A percentile compares a stretch with the other conserved stretches of the same genome.
These are phyloP conservation scores for Flaveria linearis DNA, from an alignment of 129 eudicot species.

Conservation along the genomic window DNA sequence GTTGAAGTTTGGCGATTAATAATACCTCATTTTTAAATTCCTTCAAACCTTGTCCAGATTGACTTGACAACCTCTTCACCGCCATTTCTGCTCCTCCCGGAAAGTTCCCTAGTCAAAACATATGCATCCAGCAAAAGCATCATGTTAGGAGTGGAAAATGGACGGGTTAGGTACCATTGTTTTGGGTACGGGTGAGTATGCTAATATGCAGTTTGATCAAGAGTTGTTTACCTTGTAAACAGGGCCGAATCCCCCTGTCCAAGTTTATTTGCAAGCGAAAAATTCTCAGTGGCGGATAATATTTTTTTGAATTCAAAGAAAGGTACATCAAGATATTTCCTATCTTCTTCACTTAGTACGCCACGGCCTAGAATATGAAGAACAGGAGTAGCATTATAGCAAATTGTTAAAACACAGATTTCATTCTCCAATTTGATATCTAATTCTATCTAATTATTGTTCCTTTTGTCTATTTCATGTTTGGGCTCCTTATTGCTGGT, in stretches of 20 bases:
- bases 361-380: not conserved
- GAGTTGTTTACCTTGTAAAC: conserved; percentile 15
- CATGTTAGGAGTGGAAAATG: not conserved
- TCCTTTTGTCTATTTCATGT: too few relatives aligned
- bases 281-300: conserved; percentile 40
- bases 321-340: conserved; percentile 41
- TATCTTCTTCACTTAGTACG: conserved; percentile 41
- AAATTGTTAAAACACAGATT: too few relatives aligned
- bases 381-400: not conserved
- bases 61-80: conserved; percentile 54
- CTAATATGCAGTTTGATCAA: conserved; percentile 43
- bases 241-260: conserved; percentile 49
- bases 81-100: conserved; percentile 45
- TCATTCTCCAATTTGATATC: too few relatives aligned
- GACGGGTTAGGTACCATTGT: not conserved
- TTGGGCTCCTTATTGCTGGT: too few relatives aligned
- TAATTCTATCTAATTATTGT: too few relatives aligned
- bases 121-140: not conserved
- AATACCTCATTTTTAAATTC: conserved; percentile 53
- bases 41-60: conserved; percentile 49
- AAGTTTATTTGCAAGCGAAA: conserved; percentile 45
- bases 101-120: conserved; percentile 40
- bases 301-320: conserved; percentile 41
- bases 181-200: conserved; percentile 29
- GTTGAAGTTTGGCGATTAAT: conserved; percentile 53